Percentiles rank a stretch among this genome's conserved stretches.
These are phyloP conservation scores for Hymenoscyphus occultus DNA, from an alignment of 2,329 filamentous ascomycete genomes.

Conservation along the genomic window DNA sequence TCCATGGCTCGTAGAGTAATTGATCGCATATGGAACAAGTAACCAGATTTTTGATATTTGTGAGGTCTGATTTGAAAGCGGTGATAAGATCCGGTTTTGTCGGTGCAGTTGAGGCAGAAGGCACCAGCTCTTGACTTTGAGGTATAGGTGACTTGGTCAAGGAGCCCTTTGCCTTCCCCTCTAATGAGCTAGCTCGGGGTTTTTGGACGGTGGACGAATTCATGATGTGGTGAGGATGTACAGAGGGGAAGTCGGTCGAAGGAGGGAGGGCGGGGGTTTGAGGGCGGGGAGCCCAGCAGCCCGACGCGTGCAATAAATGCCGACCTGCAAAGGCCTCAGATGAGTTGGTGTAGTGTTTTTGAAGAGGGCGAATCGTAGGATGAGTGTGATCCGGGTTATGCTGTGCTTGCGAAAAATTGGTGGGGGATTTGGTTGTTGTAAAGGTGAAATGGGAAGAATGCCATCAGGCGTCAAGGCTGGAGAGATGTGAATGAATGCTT, in stretches of 20 bases:
- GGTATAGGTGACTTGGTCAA: neutral
- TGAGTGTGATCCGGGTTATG: neutral
- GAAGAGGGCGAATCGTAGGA: neutral
- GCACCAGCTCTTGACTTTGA: neutral
- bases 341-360: neutral
- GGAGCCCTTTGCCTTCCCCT: neutral
- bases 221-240: neutral
- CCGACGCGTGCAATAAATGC: neutral
- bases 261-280: neutral
- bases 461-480: neutral
- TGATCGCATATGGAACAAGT: constrained; percentile 68
- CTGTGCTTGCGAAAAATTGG: neutral
- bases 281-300: constrained; percentile 1
- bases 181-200: neutral
- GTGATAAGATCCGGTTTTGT: constrained; percentile 24
- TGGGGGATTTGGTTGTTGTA: neutral
- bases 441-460: neutral
- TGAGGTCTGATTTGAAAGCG: constrained; percentile 48
- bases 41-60: constrained; percentile 57
- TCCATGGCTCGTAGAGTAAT: constrained; percentile 67
- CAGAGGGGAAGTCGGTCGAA: neutral
- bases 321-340: neutral
- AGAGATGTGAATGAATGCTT: neutral
- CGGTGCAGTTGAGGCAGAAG: constrained; percentile 8
- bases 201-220: neutral